Evolutionary conservation across 768 basidiomycete species (phyloP), one percentile per base, ranked within the genome.

Genomic region (Leucocoprinus sp.): DNA sequence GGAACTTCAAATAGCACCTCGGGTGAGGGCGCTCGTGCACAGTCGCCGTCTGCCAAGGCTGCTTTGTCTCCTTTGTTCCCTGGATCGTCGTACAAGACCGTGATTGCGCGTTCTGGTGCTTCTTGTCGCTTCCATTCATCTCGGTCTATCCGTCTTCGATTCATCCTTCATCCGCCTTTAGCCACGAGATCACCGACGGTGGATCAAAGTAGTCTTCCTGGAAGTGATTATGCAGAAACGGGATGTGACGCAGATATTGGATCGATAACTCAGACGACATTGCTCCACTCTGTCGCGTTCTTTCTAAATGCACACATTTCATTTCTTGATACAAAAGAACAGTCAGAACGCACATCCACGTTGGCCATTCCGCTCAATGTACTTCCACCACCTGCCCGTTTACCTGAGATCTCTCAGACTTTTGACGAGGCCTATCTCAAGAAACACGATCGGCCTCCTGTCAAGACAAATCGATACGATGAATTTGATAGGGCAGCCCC

Each of bases 101-200:
- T 82, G 41, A 68, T 97, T 21, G 82, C 90, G 9, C 77, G 84
- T 5, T 92, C 93, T 11, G 95, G 95, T 37, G 93, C 92, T 34
- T 84, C 90, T 15, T 92, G 91, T 60, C 82, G 91, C 37, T 92
- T 96, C 59, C 92, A 96, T 54, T 76, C 81, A 0, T 72, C 76
- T 36, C 75, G 74, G 11, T 73, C 84, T 3, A 75, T 93, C 49
- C 84, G 74, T 52, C 70, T 90, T 29, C 79, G 91, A 3, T 86
- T 97, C 49, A 67, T 93, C 22, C 69, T 97, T 12, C 90, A 90
- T 55, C 82, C 77, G 42, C 65, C 73, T 15, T 67, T 70, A 3
- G 67, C 74, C 23, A 62, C 69, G 41, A 59, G 67, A 23, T 72
- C 80, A n/a, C 71, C 78, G 12, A 54, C 70, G 19, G 65, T 74